These are phyloP conservation scores for Cryptococcus deneoformans DNA, from an alignment of 1,284 basidiomycete species.

Conservation along the genomic window DNA sequence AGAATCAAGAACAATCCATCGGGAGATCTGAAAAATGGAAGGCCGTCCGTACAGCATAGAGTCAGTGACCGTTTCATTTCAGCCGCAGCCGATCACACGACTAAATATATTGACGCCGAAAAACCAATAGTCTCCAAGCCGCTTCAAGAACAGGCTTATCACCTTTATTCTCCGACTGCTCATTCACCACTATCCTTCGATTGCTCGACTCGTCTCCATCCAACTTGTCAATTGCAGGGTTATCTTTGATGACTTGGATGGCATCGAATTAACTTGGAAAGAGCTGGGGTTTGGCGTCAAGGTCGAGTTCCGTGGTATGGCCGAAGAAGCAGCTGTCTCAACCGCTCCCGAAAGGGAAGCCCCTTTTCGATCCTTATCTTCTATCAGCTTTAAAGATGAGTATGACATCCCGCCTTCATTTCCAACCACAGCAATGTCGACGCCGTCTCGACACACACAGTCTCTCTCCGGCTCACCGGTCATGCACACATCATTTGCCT, in stretches of 20 bases:
- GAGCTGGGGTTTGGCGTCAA: constrained; percentile 25
- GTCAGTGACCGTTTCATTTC: background rate
- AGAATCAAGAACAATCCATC: constrained; percentile 9
- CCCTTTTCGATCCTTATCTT: background rate
- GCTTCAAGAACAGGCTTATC: constrained; percentile 7
- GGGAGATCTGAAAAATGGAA: constrained; percentile 5
- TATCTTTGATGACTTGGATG: constrained; percentile 36
- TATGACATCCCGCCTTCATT: constrained; percentile 7
- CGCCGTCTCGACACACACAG: too few species aligned
- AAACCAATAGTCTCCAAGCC: constrained; percentile 2
- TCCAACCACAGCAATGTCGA: too few species aligned
- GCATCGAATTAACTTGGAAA: constrained; percentile 25
- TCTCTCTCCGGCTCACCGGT: background rate
- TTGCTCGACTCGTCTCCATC: constrained; percentile 36
- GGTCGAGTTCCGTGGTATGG: constrained; percentile 23
- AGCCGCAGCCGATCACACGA: background rate
- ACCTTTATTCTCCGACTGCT: constrained; percentile 21
- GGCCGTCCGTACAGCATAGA: background rate
- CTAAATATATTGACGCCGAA: constrained; percentile 1
- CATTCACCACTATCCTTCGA: constrained; percentile 37
- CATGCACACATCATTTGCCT: background rate
- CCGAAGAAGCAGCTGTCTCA: background rate
- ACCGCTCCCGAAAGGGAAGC: too few species aligned
- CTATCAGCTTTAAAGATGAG: background rate
- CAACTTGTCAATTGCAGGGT: constrained; percentile 32